phyloP scores from a whole-genome alignment of 2,329 filamentous ascomycete species.

The Epichloe aotearoae region DNA sequence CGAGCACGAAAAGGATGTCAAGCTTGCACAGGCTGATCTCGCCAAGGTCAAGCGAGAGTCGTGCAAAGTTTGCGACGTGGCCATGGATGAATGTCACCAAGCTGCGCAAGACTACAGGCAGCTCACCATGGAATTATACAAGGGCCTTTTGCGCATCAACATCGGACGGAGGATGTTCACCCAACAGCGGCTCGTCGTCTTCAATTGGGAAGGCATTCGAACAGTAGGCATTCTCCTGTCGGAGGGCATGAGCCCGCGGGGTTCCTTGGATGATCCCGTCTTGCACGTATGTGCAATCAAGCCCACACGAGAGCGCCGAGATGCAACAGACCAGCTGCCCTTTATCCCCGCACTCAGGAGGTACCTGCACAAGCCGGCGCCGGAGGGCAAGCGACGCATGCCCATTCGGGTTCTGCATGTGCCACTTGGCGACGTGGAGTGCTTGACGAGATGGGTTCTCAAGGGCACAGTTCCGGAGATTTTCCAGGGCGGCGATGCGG shows the following conservation, averaged over 20 bases:
- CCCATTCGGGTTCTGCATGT: constrained; percentile 55
- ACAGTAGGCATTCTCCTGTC: constrained; percentile 69
- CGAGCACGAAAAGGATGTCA: constrained; percentile 90
- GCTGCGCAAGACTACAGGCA: constrained; percentile 68
- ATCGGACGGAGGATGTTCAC: constrained; percentile 70
- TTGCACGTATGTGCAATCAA: constrained; percentile 71
- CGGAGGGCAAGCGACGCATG: constrained; percentile 50
- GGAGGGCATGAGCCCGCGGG: constrained; percentile 56
- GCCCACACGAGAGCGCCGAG: constrained; percentile 51
- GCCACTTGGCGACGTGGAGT: constrained; percentile 67
- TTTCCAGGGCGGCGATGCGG: constrained; percentile 37
- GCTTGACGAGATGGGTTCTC: constrained; percentile 57
- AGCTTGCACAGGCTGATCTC: constrained; percentile 80
- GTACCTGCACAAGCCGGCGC: constrained; percentile 52
- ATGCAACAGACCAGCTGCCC: constrained; percentile 75
- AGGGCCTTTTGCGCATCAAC: constrained; percentile 63
- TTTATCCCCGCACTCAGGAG: constrained; percentile 61
- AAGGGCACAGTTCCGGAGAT: constrained; percentile 47
- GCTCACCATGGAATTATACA: constrained; percentile 69
- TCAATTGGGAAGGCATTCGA: constrained; percentile 70
- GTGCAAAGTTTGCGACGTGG: constrained; percentile 68
- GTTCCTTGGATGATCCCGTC: constrained; percentile 43
- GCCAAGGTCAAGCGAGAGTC: constrained; percentile 78
- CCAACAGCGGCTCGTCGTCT: constrained; percentile 66
- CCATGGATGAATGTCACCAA: constrained; percentile 69